Evolutionary conservation across 305 asterid species (phyloP).

Genomic region (Solanum hybrid): DNA sequence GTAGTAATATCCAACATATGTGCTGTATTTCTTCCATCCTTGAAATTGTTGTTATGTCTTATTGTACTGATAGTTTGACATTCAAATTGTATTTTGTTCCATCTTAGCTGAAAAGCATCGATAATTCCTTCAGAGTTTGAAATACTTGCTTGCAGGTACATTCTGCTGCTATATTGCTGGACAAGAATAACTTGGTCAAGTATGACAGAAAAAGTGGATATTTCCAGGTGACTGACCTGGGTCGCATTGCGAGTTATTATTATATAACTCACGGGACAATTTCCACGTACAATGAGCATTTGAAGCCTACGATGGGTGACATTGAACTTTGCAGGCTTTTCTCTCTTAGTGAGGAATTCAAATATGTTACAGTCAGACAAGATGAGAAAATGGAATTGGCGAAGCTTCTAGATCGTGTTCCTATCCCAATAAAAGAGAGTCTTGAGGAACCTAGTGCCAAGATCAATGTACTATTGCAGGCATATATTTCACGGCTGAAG

Average conservation of each 20-base stretch:
- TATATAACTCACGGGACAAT: constrained; percentile 93
- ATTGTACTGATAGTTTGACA: background rate
- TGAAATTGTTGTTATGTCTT: background rate
- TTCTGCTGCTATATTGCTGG: constrained; percentile 85
- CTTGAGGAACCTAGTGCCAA: constrained; percentile 98
- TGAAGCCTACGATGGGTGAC: constrained; percentile 99
- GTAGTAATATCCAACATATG: background rate
- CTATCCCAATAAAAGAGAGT: constrained; percentile 89
- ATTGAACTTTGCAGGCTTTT: constrained; percentile 95
- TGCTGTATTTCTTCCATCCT: background rate
- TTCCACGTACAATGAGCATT: constrained; percentile 81
- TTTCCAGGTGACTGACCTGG: constrained; percentile 98
- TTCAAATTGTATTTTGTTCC: background rate
- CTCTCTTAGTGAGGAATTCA: constrained; percentile 97
- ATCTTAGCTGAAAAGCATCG: background rate
- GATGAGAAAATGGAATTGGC: constrained; percentile 97
- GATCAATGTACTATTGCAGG: constrained; percentile 91
- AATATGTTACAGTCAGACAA: constrained; percentile 85
- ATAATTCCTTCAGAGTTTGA: background rate
- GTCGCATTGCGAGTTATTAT: constrained; percentile 98
- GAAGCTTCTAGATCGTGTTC: constrained; percentile 88
- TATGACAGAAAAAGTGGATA: constrained; percentile 98
- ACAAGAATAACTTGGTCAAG: constrained; percentile 83
- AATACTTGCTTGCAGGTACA: constrained; percentile 54
- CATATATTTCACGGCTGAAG: constrained; percentile 91